Evolutionary conservation across 2,329 filamentous ascomycete genomes (phyloP), one percentile per base, ranked within the genome.

Genomic region (Diaporthe sp.): DNA sequence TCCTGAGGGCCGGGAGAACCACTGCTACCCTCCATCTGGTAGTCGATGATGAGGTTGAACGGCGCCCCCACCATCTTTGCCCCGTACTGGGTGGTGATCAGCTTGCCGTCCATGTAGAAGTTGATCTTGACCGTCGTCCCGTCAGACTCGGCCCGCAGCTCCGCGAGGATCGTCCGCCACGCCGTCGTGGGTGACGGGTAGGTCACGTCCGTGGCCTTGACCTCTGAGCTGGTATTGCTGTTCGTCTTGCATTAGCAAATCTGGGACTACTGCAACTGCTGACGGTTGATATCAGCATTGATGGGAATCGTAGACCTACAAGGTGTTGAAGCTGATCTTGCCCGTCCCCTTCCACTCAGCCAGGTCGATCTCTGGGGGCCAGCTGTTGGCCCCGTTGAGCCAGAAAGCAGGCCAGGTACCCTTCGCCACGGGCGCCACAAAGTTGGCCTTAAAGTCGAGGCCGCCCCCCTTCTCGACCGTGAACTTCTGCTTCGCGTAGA

Each of bases 351-450:
- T 90, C 89, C 89, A 90, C 79, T 90, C 89, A 1, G 88, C 88
- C 79, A 90, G 84, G 79, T 90, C 88, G 75, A 90, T 87, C 84
- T 90, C 89, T 0, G 89, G 89, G 4, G 88, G 89, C 89, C 89
- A 90, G 4, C 85, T 83, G 59, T 87, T 79, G 2, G 87, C 87
- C 0, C 85, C 88, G 3, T 87, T 89, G 10, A 90, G 81, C 89
- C 88, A 90, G 78, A 90, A 90, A 0, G 89, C 89, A 0, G 89
- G 88, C 89, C 89, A 90, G 0, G 87, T 89, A 17, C 87, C 84
- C 77, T 83, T 82, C 0, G 79, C 81, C 0, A 84, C 84, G 31
- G 84, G 82, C 10, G 84, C 84, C 73, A 80, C 81, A 73, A 86
- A 83, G 74, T 85, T 83, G 61, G 82, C 84, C 34, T 77, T 76